Percentiles rank a stretch among this genome's conserved stretches.
These are phyloP conservation scores for Auriculariales sp. DNA, from an alignment of 768 basidiomycete genomes.

Conservation along the genomic window DNA sequence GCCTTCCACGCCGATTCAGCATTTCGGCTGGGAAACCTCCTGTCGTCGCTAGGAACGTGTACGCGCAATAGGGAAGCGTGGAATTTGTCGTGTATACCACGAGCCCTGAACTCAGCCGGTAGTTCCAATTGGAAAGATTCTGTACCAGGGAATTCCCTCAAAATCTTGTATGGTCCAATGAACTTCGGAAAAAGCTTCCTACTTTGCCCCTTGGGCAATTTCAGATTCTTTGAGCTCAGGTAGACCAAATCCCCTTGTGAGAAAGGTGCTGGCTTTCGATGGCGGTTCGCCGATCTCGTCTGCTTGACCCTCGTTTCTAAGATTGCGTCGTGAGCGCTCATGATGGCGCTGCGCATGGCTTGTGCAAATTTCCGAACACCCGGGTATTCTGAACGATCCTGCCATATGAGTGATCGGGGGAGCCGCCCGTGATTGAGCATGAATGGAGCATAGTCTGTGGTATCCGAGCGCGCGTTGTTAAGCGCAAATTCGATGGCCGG, in stretches of 20 bases:
- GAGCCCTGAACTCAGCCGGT: constrained; percentile 6
- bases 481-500: constrained; percentile 14
- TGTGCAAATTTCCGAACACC: constrained; percentile 18
- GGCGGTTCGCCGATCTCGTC: constrained; percentile 14
- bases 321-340: constrained; percentile 20
- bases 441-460: constrained; percentile 11
- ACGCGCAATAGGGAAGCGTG: constrained; percentile 10
- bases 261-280: constrained; percentile 9
- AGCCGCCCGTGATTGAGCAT: constrained; percentile 14
- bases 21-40: constrained; percentile 12
- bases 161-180: constrained; percentile 13
- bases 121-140: constrained; percentile 4
- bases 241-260: constrained; percentile 15
- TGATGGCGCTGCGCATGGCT: constrained; percentile 14
- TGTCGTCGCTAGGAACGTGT: constrained; percentile 14
- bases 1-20: not conserved
- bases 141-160: not conserved
- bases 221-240: constrained; percentile 15
- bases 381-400: constrained; percentile 8
- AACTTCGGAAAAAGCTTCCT: constrained; percentile 15
- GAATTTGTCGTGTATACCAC: constrained; percentile 9
- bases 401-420: not conserved
- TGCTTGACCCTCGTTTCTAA: constrained; percentile 19
- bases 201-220: constrained; percentile 14
- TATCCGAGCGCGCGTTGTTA: constrained; percentile 8